phyloP scores from a whole-genome alignment of 371 early-diverging fungal species.

The Nematocida minor region DNA sequence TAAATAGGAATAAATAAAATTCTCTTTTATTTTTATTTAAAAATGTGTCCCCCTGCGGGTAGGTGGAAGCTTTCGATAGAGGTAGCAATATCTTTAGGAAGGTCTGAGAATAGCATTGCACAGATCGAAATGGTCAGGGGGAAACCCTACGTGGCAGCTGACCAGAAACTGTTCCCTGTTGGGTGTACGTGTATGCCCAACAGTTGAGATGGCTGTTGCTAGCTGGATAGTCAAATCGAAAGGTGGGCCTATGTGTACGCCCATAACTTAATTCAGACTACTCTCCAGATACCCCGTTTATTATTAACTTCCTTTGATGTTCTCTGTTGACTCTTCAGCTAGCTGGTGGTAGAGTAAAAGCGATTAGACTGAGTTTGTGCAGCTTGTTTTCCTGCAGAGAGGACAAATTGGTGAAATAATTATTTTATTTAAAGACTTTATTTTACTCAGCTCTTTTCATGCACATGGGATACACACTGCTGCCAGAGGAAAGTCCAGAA shows the following conservation, averaged over 20 bases:
- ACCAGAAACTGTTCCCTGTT: slow-evolving; percentile 43
- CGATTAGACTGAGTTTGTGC: no score
- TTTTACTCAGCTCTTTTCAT: background rate
- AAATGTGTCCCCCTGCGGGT: background rate
- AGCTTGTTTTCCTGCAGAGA: no score
- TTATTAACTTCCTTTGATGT: background rate
- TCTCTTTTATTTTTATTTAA: background rate
- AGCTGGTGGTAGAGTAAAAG: no score
- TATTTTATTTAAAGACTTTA: no score
- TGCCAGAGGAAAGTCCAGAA: background rate
- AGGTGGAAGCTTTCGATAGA: slow-evolving; percentile 54
- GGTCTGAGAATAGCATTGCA: slow-evolving; percentile 52
- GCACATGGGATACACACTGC: background rate
- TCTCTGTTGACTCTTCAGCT: background rate
- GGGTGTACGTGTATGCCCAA: background rate
- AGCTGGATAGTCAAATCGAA: slow-evolving; percentile 56
- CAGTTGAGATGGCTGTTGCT: slow-evolving; percentile 55
- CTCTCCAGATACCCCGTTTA: slow-evolving; percentile 48
- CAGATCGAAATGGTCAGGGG: slow-evolving; percentile 37
- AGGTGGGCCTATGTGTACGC: slow-evolving; percentile 34
- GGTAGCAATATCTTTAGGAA: slow-evolving; percentile 47
- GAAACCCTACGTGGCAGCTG: slow-evolving; percentile 49
- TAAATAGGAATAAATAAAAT: slow-evolving; percentile 10
- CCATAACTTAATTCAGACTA: slow-evolving; percentile 57
- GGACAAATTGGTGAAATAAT: no score